Conservation (phyloP, 2,329 filamentous ascomycete genomes). For the Microcyclospora tardicrescens region DNA sequence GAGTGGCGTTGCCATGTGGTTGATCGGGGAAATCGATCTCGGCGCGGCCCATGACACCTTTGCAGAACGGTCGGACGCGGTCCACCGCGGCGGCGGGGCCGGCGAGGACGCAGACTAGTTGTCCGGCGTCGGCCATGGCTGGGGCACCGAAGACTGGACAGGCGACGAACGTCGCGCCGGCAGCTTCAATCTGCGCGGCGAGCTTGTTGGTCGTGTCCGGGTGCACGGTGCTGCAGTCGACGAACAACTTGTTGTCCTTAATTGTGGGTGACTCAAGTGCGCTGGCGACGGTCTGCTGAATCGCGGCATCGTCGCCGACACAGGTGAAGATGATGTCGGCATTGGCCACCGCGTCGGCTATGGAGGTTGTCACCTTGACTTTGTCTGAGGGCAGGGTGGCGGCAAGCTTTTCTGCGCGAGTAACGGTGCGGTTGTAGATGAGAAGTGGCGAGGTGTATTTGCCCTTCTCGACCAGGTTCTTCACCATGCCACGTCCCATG, state of each 20-base stretch:
- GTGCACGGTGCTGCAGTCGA: slow-evolving; percentile 81
- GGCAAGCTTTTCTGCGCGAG: slow-evolving; percentile 52
- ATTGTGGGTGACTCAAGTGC: slow-evolving; percentile 42
- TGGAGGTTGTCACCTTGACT: slow-evolving; percentile 48
- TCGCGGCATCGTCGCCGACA: slow-evolving; percentile 63
- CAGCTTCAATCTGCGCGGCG: slow-evolving; percentile 42
- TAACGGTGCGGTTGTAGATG: slow-evolving; percentile 65
- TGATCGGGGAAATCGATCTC: slow-evolving; percentile 60
- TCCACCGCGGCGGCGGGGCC: slow-evolving; percentile 49
- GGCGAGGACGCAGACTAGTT: slow-evolving; percentile 60
- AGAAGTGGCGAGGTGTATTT: slow-evolving; percentile 57
- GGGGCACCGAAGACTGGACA: slow-evolving; percentile 62
- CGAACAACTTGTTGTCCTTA: slow-evolving; percentile 66
- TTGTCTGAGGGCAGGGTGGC: slow-evolving; percentile 44
- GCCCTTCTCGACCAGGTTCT: slow-evolving; percentile 70
- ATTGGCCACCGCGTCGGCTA: slow-evolving; percentile 52
- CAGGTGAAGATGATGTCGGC: slow-evolving; percentile 75
- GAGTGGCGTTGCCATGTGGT: slow-evolving; percentile 53
- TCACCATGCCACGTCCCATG: slow-evolving; percentile 76
- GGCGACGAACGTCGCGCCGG: slow-evolving; percentile 62
- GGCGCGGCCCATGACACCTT: slow-evolving; percentile 55
- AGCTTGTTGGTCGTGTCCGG: slow-evolving; percentile 63
- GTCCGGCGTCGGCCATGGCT: slow-evolving; percentile 55
- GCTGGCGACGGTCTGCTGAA: slow-evolving; percentile 47
- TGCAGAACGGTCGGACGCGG: slow-evolving; percentile 56